These are phyloP conservation scores for Massospora cicadina DNA, from an alignment of 371 early-diverging fungal species.

Conservation along the genomic window DNA sequence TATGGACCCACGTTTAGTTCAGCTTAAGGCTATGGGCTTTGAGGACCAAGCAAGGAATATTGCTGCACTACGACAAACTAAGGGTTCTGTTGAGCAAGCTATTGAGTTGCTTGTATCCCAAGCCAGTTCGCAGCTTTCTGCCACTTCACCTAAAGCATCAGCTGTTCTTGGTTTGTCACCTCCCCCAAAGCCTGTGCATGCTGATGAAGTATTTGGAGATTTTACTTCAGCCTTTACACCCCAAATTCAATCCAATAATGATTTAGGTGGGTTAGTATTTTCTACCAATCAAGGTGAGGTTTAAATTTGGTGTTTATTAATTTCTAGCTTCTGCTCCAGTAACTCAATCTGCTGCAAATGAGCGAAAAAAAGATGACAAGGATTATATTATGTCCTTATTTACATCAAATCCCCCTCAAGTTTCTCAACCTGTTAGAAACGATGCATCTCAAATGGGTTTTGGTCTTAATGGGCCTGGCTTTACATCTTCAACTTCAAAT, in stretches of 20 bases:
- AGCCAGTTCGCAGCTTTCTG: not conserved
- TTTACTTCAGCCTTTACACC: slow-evolving; percentile 1
- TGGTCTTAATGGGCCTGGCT: not conserved
- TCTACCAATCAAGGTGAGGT: not conserved
- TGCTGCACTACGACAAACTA: slow-evolving; percentile 11
- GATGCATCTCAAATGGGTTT: not conserved
- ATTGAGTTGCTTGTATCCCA: slow-evolving; percentile 10
- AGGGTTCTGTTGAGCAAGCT: slow-evolving; percentile 14
- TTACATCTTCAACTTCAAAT: not conserved
- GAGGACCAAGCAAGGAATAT: slow-evolving; percentile 12
- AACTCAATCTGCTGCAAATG: not conserved
- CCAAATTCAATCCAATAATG: not conserved
- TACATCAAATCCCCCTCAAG: not conserved
- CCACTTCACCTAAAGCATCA: not conserved
- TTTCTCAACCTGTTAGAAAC: not conserved
- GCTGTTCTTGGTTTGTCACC: not conserved
- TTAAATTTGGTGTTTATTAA: not conserved
- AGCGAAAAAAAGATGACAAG: not conserved
- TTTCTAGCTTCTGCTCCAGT: not conserved
- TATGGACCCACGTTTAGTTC: slow-evolving; percentile 1
- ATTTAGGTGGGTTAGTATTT: not conserved
- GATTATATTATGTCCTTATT: slow-evolving; percentile 9
- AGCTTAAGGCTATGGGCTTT: slow-evolving; percentile 15
- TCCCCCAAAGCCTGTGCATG: not conserved
- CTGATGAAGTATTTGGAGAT: slow-evolving; percentile 10